phyloP scores from a whole-genome alignment of 1,284 basidiomycete genomes.

The Rugosomyces carneus region DNA sequence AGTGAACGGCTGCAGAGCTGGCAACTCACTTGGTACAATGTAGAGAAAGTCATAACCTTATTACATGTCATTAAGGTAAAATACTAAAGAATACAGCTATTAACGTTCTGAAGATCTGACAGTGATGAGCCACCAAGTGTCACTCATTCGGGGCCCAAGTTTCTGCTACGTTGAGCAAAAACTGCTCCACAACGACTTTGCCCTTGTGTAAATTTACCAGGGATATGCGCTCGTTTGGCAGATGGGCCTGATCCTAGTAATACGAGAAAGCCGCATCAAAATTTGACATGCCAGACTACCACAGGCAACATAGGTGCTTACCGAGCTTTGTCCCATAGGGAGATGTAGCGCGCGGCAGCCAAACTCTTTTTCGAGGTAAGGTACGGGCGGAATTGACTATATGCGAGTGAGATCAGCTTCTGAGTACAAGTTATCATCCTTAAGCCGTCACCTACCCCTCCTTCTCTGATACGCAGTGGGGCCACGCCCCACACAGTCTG shows the following conservation, averaged over 20 bases:
- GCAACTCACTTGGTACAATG: no score
- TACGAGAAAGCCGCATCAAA: background rate
- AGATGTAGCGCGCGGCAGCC: conserved; percentile 78
- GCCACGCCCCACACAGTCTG: conserved; percentile 80
- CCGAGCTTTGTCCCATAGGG: conserved; percentile 82
- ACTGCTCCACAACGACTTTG: conserved; percentile 69
- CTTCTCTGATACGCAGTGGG: conserved; percentile 89
- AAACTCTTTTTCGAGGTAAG: conserved; percentile 90
- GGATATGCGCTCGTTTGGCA: conserved; percentile 83
- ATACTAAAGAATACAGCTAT: no score
- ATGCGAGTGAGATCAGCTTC: background rate
- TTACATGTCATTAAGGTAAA: no score
- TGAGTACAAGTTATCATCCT: background rate
- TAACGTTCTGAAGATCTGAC: no score
- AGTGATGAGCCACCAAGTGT: background rate
- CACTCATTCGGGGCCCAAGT: conserved; percentile 10
- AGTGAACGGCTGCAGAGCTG: no score
- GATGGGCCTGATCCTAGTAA: conserved; percentile 80
- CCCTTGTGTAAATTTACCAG: conserved; percentile 71
- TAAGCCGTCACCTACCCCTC: conserved; percentile 59
- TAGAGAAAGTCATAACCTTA: no score
- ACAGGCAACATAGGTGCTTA: conserved; percentile 29
- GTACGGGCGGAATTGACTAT: conserved; percentile 86
- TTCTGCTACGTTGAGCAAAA: conserved; percentile 42
- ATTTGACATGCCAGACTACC: background rate